Conservation (phyloP, 768 basidiomycete genomes). For the Suillus spraguei region DNA sequence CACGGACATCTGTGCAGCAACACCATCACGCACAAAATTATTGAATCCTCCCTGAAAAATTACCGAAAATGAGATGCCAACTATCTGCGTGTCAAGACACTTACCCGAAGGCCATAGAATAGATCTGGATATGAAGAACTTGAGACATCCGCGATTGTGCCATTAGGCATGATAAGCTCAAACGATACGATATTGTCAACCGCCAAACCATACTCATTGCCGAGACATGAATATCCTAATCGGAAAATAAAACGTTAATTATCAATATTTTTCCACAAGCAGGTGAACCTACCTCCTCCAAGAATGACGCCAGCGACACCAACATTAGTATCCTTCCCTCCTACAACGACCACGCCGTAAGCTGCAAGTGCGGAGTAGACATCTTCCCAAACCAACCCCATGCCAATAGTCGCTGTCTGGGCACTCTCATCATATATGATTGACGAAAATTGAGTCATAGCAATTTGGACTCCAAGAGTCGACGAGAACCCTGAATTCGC, state of each 20-base stretch:
- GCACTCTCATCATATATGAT: constrained; percentile 41
- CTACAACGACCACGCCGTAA: constrained; percentile 56
- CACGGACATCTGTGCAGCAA: too few relatives aligned
- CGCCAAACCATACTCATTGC: constrained; percentile 62
- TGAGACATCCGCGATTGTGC: constrained; percentile 32
- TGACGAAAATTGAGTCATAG: constrained; percentile 51
- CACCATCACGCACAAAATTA: too few relatives aligned
- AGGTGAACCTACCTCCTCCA: constrained; percentile 24
- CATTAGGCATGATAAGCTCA: constrained; percentile 59
- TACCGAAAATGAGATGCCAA: too few relatives aligned
- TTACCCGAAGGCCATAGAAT: too few relatives aligned
- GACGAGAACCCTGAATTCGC: constrained; percentile 61
- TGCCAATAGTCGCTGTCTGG: constrained; percentile 41
- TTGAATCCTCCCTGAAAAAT: too few relatives aligned
- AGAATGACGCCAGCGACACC: constrained; percentile 40
- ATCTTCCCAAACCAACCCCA: constrained; percentile 62
- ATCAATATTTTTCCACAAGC: too few relatives aligned
- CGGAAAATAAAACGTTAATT: neutral
- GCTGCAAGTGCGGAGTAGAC: constrained; percentile 44
- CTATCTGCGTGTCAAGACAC: too few relatives aligned
- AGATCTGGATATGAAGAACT: too few relatives aligned
- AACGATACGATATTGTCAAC: constrained; percentile 55
- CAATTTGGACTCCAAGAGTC: constrained; percentile 59
- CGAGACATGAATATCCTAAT: constrained; percentile 61
- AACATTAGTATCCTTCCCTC: constrained; percentile 56